These are phyloP conservation scores for Moricandia arvensis DNA, from an alignment of 345 rosid species.

Conservation along the genomic window DNA sequence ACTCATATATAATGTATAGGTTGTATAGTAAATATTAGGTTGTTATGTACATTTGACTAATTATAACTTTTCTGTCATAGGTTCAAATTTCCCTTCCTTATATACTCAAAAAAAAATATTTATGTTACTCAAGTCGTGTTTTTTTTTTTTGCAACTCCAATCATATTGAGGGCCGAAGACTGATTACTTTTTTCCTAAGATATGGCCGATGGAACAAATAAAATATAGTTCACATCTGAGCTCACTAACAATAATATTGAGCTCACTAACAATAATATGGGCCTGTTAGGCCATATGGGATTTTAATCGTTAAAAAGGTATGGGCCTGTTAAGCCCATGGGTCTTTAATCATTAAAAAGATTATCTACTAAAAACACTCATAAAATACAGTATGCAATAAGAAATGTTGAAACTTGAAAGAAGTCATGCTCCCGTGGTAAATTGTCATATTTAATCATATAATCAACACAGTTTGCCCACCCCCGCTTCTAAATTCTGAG, in stretches of 20 bases:
- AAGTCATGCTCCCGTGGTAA: not conserved
- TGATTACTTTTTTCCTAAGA: not conserved
- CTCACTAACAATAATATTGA: not conserved
- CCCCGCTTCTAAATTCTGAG: not conserved
- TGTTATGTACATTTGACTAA: no score
- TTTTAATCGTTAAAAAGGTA: not conserved
- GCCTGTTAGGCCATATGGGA: not conserved
- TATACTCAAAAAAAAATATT: not conserved
- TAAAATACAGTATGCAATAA: not conserved
- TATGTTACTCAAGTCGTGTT: not conserved
- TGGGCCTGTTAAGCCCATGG: not conserved
- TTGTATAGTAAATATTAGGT: no score
- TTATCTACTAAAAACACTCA: not conserved
- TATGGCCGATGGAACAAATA: not conserved
- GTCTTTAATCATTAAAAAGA: not conserved
- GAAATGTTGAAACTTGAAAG: not conserved
- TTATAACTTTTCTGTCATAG: no score
- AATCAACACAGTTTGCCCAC: not conserved
- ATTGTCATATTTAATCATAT: not conserved
- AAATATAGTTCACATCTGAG: not conserved
- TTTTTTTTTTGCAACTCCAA: not conserved
- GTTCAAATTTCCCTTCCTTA: no score
- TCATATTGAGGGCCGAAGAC: not conserved
- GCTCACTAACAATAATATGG: not conserved
- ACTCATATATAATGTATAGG: no score